A percentile compares a stretch with the other conserved stretches of the same genome.
Conservation (phyloP, 257 asterid genomes). For the Fraxinus quadrangulata region DNA sequence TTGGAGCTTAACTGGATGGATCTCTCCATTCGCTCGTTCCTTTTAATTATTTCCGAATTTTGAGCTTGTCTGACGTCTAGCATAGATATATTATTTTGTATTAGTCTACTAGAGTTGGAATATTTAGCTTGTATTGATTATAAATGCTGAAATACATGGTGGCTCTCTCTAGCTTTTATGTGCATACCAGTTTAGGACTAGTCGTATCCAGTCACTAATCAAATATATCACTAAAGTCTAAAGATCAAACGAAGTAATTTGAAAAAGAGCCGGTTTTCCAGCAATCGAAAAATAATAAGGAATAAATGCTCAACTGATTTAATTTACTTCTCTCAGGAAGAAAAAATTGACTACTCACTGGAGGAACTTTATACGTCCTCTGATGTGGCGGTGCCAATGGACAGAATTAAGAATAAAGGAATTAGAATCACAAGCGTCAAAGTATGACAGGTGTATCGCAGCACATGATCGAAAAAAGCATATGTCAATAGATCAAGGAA, state of each 20-base stretch:
- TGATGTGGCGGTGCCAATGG: slow-evolving; percentile 98
- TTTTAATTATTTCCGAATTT: neutral
- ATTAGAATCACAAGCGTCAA: slow-evolving; percentile 62
- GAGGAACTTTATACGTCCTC: slow-evolving; percentile 77
- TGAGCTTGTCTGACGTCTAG: neutral
- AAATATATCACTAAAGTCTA: neutral
- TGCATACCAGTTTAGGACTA: no score
- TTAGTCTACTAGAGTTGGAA: no score
- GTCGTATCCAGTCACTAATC: no score
- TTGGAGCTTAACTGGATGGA: neutral
- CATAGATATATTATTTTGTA: neutral
- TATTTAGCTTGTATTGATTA: neutral
- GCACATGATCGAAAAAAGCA: slow-evolving; percentile 47
- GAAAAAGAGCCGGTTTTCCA: neutral
- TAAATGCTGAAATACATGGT: neutral
- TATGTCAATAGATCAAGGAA: slow-evolving; percentile 39
- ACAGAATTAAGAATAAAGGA: slow-evolving; percentile 72
- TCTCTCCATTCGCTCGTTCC: neutral
- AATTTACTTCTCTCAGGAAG: slow-evolving; percentile 54
- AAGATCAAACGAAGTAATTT: neutral
- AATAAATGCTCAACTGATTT: slow-evolving; percentile 15
- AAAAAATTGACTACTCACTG: slow-evolving; percentile 77
- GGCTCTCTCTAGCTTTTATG: neutral
- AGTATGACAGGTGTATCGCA: slow-evolving; percentile 47
- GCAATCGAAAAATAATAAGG: neutral